Evolutionary conservation across 2,329 filamentous ascomycete genomes (phyloP), one percentile per base, ranked within the genome.

Genomic region (Claviceps humidiphila): DNA sequence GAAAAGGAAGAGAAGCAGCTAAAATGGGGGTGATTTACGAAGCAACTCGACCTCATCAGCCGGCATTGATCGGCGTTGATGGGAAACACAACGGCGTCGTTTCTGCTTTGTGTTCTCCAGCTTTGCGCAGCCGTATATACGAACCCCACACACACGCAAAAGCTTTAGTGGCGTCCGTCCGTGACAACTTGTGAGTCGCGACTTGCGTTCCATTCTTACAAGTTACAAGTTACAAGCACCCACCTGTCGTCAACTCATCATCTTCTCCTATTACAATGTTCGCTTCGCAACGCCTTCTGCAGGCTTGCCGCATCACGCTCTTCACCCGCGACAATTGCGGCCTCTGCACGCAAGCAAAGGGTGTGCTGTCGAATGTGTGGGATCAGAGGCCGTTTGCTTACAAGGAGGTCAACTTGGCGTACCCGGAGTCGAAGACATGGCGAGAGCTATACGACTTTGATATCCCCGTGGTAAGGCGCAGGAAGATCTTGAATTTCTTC

Each of bases 401-500:
- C 65, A 71, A 73, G 7, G 84, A 89, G 65, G 73, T 90, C 48
- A 81, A 89, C 62, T 80, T 89, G 41, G 80, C 86, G 68, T 75
- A 77, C 48, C 73, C 77, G 0, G 77, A 80, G 26, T 74, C 76
- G 16, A 76, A 80, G 56, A 69, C 72, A 24, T 91, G 87, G 87
- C 81, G 78, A 60, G 74, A 82, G 48, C 62, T 89, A 1, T 91
- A 91, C 63, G 86, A 89, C 53, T 87, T 89, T 64, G 87, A 91
- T 59, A 86, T 87, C 7, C 87, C 87, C 0, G 87, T 90, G 61
- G 86, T 90, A 71, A 61, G 38, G 5, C 39, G 37, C 34, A n/a
- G 11, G 17, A 26, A 38, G n/a, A 3, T 17, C 4, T 26, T 34
- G 9, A n/a, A 11, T 17, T 2, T 34, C 2, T n/a, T 16, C 16